Evolutionary conservation across 345 rosid species (phyloP).

Genomic region (Triadica sebifera): DNA sequence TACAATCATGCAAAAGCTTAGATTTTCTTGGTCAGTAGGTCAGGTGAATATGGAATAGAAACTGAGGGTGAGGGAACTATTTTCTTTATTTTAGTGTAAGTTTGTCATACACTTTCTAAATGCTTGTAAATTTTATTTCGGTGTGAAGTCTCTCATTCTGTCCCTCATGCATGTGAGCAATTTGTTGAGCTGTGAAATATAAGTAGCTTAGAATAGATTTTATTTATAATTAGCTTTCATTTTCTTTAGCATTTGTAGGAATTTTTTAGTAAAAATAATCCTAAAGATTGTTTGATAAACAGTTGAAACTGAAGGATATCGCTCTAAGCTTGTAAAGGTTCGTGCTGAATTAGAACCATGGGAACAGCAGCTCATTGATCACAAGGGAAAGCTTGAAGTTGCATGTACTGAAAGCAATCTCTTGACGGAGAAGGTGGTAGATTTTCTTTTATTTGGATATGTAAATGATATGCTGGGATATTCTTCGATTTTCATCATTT

Average conservation of each 20-base stretch:
- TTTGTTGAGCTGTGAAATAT: not conserved
- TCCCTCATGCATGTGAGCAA: not conserved
- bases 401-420: conserved; percentile 78
- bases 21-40: not conserved
- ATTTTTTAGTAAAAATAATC: conserved; percentile 7
- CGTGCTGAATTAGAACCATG: conserved; percentile 94
- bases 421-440: conserved; percentile 69
- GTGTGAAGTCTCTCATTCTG: not conserved
- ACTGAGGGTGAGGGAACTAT: not conserved
- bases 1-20: not conserved
- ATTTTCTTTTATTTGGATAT: not conserved
- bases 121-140: not conserved
- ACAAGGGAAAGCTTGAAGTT: conserved; percentile 87
- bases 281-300: conserved; percentile 21
- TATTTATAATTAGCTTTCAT: too few relatives aligned
- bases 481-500: not conserved
- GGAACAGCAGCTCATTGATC: conserved; percentile 82
- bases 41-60: not conserved
- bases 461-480: not conserved
- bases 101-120: not conserved
- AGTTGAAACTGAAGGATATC: conserved; percentile 85
- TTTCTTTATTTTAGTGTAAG: not conserved
- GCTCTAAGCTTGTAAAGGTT: conserved; percentile 70
- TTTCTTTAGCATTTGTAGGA: not conserved
- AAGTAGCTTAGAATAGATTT: not conserved